Conservation (phyloP, 768 basidiomycete genomes). For the Lactarius pseudohatsudake region DNA sequence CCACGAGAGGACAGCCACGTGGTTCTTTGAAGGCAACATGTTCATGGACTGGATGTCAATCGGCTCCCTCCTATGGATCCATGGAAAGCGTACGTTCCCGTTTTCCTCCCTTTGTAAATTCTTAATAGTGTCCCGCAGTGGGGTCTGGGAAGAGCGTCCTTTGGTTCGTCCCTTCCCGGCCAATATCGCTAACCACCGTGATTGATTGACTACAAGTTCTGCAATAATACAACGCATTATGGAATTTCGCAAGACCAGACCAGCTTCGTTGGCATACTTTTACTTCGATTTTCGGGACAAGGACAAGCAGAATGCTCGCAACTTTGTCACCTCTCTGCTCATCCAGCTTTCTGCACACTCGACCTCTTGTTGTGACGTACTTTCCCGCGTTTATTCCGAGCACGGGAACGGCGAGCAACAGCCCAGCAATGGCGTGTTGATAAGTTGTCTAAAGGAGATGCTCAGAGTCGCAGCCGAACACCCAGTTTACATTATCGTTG, state of each 20-base stretch:
- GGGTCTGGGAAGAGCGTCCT: neutral
- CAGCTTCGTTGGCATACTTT: neutral
- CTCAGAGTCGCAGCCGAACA: neutral
- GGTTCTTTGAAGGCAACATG: constrained; percentile 7
- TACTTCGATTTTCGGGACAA: neutral
- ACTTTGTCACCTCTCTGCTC: neutral
- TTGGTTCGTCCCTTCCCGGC: neutral
- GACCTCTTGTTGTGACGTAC: neutral
- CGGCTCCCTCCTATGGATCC: constrained; percentile 9
- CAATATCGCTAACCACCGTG: neutral
- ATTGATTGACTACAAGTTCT: neutral
- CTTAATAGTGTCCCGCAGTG: neutral
- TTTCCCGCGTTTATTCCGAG: neutral
- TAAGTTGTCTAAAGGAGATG: constrained; percentile 4
- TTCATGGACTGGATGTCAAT: constrained; percentile 4
- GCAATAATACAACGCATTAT: neutral
- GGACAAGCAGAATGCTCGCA: neutral
- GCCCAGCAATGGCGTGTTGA: neutral
- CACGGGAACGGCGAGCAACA: too few species aligned
- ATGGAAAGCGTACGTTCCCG: constrained; percentile 5
- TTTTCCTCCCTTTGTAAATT: neutral
- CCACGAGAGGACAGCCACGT: neutral
- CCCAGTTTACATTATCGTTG: neutral
- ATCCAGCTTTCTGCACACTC: neutral
- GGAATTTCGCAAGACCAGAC: neutral